Evolutionary conservation across 257 asterid genomes (phyloP).

Genomic region (Ilex asprella): DNA sequence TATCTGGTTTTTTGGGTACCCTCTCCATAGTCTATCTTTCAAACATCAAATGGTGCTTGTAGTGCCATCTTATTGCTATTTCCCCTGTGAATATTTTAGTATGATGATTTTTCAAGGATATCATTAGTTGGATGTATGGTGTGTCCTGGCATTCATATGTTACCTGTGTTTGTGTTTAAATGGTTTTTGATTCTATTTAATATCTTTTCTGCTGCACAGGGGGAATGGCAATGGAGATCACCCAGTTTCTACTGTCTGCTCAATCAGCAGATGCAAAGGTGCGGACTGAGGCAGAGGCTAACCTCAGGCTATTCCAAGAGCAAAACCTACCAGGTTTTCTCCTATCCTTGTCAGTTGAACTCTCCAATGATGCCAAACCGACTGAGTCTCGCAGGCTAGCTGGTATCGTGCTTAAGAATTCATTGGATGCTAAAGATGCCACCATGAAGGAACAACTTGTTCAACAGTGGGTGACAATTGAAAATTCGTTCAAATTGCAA

Average conservation of each 20-base stretch:
- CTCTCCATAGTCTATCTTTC: too few species aligned
- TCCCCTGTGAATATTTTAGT: too few species aligned
- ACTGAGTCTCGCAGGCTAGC: conserved; percentile 74
- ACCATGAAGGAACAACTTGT: conserved; percentile 48
- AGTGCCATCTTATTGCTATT: too few species aligned
- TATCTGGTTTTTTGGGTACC: too few species aligned
- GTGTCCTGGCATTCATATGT: too few species aligned
- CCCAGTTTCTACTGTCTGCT: conserved; percentile 74
- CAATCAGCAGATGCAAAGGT: conserved; percentile 80
- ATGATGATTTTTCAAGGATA: too few species aligned
- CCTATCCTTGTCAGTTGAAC: conserved; percentile 64
- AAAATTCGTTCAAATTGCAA: conserved; percentile 51
- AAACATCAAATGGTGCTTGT: too few species aligned
- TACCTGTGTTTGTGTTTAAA: neutral
- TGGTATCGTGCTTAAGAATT: conserved; percentile 74
- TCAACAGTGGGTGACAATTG: conserved; percentile 65
- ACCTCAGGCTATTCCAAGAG: conserved; percentile 55
- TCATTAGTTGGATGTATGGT: too few species aligned
- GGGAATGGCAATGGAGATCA: conserved; percentile 79
- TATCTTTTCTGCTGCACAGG: neutral
- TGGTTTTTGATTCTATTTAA: neutral
- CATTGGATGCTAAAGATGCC: conserved; percentile 78
- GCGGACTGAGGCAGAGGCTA: conserved; percentile 66
- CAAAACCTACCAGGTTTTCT: conserved; percentile 72
- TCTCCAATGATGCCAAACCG: conserved; percentile 66